phyloP scores from a whole-genome alignment of 192 early-diverging fungal species.

The Podila horticola region DNA sequence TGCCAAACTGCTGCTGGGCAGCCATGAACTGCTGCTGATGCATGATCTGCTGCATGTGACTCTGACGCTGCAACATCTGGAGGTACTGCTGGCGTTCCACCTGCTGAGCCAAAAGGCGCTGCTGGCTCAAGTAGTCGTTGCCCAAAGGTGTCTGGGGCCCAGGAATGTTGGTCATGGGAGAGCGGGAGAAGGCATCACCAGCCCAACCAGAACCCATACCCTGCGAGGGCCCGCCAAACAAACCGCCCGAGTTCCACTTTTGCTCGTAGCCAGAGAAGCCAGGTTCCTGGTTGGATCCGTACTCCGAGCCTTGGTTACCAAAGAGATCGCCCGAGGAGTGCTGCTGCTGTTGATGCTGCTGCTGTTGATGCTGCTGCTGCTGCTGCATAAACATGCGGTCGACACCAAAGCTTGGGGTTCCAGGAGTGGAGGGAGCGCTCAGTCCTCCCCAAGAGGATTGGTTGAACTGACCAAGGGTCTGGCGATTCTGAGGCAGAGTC shows the following conservation, averaged over 20 bases:
- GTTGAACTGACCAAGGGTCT: conserved; percentile 11
- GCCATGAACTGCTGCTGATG: conserved; percentile 53
- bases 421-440: conserved; percentile 43
- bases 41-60: conserved; percentile 47
- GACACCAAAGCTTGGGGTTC: conserved; percentile 35
- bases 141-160: conserved; percentile 32
- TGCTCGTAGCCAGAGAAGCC: conserved; percentile 16
- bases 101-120: conserved; percentile 48
- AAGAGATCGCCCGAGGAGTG: conserved; percentile 41
- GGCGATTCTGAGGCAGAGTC: conserved; percentile 22
- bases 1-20: conserved; percentile 44
- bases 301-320: conserved; percentile 30
- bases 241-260: conserved; percentile 19
- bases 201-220: conserved; percentile 18
- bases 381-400: conserved; percentile 45
- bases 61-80: conserved; percentile 39
- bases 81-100: conserved; percentile 53
- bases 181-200: conserved; percentile 33
- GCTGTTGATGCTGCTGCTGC: conserved; percentile 29
- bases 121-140: conserved; percentile 31
- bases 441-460: conserved; percentile 30
- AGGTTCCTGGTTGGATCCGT: conserved; percentile 9
- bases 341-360: conserved; percentile 17
- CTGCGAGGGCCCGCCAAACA: not conserved
- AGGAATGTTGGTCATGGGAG: conserved; percentile 19